These are phyloP conservation scores for Wickerhamiella musiphila DNA, from an alignment of 805 yeast species.

Conservation along the genomic window DNA sequence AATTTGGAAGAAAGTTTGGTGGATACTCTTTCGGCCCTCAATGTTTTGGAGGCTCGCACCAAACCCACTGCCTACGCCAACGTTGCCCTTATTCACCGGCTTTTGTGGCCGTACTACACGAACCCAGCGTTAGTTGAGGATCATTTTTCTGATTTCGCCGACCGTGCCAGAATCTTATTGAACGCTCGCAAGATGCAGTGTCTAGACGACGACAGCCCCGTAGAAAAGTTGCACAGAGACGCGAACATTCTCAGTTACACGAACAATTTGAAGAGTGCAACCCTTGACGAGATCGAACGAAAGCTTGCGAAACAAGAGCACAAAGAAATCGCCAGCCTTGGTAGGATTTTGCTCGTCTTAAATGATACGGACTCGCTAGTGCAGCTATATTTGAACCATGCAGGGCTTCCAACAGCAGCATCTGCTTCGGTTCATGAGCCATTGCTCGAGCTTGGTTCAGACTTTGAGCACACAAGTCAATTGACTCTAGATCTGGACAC, in stretches of 20 bases:
- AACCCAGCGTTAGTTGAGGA: not conserved
- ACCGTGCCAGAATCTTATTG: slow-evolving; percentile 1
- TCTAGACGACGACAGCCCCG: not conserved
- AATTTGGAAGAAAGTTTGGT: not conserved
- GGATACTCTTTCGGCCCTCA: not conserved
- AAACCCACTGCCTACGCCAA: slow-evolving; percentile 5
- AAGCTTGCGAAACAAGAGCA: not conserved
- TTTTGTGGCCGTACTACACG: slow-evolving; percentile 1
- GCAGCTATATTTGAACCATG: slow-evolving; percentile 13
- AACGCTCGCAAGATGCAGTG: not conserved
- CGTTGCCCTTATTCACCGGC: slow-evolving; percentile 1
- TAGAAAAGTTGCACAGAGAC: not conserved
- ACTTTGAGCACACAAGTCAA: slow-evolving; percentile 9
- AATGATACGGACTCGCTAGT: slow-evolving; percentile 23
- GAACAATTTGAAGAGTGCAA: not conserved
- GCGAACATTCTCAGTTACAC: not conserved
- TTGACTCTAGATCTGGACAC: not conserved
- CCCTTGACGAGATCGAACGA: not conserved
- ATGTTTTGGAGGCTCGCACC: slow-evolving; percentile 5
- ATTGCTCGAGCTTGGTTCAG: slow-evolving; percentile 10
- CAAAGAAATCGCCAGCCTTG: slow-evolving; percentile 7
- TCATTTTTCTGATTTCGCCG: not conserved
- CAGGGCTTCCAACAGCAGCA: not conserved
- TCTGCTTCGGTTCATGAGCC: slow-evolving; percentile 7
- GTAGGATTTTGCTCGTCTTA: slow-evolving; percentile 18